A percentile compares a stretch with the other conserved stretches of the same genome.
Evolutionary conservation across 2,329 filamentous ascomycete genomes (phyloP).

Genomic region (Grosmannia serpens): DNA sequence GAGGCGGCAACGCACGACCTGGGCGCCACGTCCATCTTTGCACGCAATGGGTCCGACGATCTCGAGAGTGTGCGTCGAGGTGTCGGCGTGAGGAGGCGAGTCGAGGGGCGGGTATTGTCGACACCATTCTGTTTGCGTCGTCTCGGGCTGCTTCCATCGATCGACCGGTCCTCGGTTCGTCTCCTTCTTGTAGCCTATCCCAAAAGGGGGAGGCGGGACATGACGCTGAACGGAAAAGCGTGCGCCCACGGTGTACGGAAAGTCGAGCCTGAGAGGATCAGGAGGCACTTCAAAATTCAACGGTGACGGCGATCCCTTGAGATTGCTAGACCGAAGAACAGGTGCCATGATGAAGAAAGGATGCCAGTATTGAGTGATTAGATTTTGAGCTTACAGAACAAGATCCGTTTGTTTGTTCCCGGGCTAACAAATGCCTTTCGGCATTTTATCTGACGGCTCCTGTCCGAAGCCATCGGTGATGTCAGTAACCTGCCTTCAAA

Average conservation of each 20-base stretch:
- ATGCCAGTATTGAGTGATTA: no score
- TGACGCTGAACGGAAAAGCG: background rate
- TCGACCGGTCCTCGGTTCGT: background rate
- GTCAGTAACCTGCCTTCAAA: no score
- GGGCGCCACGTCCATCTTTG: background rate
- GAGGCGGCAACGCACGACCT: slow-evolving; percentile 3
- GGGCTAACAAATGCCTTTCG: no score
- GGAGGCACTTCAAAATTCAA: background rate
- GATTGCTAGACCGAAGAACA: no score
- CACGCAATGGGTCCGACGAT: background rate
- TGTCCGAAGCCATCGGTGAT: no score
- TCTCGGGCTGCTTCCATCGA: background rate
- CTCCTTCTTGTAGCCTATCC: background rate
- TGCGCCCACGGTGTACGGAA: background rate
- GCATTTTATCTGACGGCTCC: no score
- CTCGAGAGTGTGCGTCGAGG: background rate
- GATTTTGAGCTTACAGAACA: no score
- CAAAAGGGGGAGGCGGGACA: background rate
- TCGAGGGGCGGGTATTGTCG: background rate
- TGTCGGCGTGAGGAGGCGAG: background rate
- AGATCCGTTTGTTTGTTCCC: no score
- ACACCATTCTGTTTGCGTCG: background rate
- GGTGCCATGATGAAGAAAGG: no score
- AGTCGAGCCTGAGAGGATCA: background rate
- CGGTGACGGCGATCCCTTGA: no score